Evolutionary conservation across 202 grass and related monocot species (phyloP).

Genomic region (Hordeum pubiflorum): DNA sequence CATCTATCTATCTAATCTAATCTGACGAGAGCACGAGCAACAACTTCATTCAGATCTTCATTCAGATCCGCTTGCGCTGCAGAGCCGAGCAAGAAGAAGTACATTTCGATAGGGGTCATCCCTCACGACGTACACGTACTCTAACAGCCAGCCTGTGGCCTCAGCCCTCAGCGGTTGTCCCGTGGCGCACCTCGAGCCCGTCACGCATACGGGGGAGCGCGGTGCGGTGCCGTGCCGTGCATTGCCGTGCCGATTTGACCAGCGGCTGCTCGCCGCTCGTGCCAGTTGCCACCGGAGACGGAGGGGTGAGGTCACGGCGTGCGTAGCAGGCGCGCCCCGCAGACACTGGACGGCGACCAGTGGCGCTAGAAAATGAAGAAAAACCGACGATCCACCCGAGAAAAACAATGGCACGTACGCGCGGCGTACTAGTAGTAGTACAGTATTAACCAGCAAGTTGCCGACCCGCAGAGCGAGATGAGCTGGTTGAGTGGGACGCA

Average conservation of each 20-base stretch:
- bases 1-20: too few species aligned
- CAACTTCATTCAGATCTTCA: too few species aligned
- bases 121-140: not conserved
- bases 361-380: not conserved
- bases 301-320: not conserved
- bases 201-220: not conserved
- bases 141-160: not conserved
- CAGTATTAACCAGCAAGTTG: not conserved
- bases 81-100: too few species aligned
- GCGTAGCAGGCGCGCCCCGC: not conserved
- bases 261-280: not conserved
- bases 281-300: not conserved
- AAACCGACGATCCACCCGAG: too few species aligned
- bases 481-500: conserved; percentile 6
- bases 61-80: too few species aligned
- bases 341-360: not conserved
- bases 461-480: not conserved
- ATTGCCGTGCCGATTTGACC: not conserved
- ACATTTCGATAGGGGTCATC: not conserved
- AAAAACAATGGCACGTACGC: too few species aligned
- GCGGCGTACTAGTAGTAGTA: too few species aligned
- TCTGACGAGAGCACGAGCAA: too few species aligned
- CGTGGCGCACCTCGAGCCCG: not conserved
- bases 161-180: not conserved
- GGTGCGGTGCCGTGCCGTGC: too few species aligned